Base-by-base conservation (phyloP, 2,329 filamentous ascomycete species). In the Ceratocystis destructans region DNA sequence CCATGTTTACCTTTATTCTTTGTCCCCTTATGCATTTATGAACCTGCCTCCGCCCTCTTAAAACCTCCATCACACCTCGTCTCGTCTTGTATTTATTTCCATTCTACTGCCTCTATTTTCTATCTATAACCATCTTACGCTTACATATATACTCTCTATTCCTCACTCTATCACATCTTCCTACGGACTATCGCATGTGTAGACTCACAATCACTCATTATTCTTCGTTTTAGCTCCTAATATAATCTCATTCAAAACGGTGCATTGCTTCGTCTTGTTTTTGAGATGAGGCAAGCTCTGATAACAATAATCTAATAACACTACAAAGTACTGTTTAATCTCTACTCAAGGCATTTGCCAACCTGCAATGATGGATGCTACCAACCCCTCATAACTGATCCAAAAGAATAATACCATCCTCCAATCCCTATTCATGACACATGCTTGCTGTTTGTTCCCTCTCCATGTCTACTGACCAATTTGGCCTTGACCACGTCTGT, bases 321-420 rank as follows among this genome's bases (percentile, higher is more conserved):
- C 53, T 57, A 57, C 28, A 57, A 31, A 33, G 48, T 61, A 62
- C 41, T 44, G 8, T 44, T 28, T 44, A 62, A 62, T 62, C 33
- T 45, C 59, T 12, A 62, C 33, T 45, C 5, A 45, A 41, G 41
- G 25, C 61, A 46, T 62, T 62, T 22, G 22, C 28, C 53, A 17
- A 28, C 53, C 53, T 57, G 4, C 17, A 28, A 17, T 5, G 6
- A 46, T 25, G 4, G 28, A 57, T 20, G 53, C 22, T 33, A 57
- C 15, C 53, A 15, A 55, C 20, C 20, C 12, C 20, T 20, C 8
- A 15, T 15, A 28, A 25, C 20, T 55, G 50, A 15, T 15, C 10
- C 50, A 28, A 25, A 25, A 25, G 37, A 41, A 41, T 15, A 41
- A 48, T 22, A n/a, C 53, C 28, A 20, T 59, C 28, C 53, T 59